Percentiles rank a stretch among this genome's conserved stretches.
phyloP scores from a whole-genome alignment of 371 early-diverging fungal genomes.

The Chytridium lagenaria region DNA sequence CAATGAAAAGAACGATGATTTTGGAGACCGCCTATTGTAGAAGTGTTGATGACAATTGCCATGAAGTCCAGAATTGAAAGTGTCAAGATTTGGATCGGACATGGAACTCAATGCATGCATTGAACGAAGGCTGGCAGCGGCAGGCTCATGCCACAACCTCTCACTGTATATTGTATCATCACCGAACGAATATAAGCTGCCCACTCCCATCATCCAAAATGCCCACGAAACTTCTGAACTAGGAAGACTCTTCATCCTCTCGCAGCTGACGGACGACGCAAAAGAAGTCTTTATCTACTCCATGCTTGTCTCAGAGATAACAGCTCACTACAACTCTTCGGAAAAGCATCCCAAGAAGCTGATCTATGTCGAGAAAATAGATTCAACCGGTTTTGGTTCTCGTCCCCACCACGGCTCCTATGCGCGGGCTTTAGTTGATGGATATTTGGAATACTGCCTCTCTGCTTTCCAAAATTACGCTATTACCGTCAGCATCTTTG shows the following conservation, averaged over 20 bases:
- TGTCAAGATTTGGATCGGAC: no score
- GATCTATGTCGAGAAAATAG: neutral
- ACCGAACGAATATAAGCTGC: neutral
- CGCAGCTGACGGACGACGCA: neutral
- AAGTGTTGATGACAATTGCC: no score
- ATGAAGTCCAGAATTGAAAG: no score
- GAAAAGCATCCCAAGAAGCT: neutral
- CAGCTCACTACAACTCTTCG: neutral
- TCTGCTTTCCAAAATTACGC: neutral
- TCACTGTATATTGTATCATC: neutral
- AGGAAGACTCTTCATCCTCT: neutral
- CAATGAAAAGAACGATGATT: no score
- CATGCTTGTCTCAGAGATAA: neutral
- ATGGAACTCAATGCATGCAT: no score
- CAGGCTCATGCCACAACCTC: neutral
- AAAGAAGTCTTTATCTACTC: neutral
- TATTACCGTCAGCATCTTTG: constrained; percentile 60
- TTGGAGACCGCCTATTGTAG: no score
- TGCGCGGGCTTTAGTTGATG: neutral
- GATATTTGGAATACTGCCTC: neutral
- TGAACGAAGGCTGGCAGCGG: constrained; percentile 14
- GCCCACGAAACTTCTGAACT: neutral
- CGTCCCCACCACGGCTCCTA: neutral
- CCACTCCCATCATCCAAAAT: neutral
- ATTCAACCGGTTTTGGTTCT: neutral